These are phyloP conservation scores for Hypoxylon fuscum DNA, from an alignment of 495 filamentous ascomycete species.

Conservation along the genomic window DNA sequence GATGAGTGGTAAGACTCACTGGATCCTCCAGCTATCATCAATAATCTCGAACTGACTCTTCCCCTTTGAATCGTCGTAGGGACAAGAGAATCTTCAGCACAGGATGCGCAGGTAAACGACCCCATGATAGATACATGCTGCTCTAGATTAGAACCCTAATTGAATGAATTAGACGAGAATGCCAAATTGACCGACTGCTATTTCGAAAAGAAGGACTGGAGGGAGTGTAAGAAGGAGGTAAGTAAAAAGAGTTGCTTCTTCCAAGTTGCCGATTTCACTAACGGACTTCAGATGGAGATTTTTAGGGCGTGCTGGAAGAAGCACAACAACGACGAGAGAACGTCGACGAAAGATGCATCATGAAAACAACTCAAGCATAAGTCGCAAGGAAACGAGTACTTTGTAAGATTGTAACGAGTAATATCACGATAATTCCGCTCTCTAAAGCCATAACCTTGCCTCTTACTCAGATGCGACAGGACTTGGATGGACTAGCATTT, in stretches of 20 bases:
- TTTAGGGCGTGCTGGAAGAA: conserved; percentile 94
- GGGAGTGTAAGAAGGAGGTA: conserved; percentile 88
- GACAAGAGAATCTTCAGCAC: conserved; percentile 98
- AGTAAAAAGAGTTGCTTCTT: conserved; percentile 49
- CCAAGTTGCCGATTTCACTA: conserved; percentile 1
- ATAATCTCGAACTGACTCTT: conserved; percentile 16
- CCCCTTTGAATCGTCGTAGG: conserved; percentile 43
- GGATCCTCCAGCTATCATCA: background rate
- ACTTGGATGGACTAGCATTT: background rate
- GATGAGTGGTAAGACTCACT: conserved; percentile 82
- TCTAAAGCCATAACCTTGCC: background rate
- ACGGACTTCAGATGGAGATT: conserved; percentile 77
- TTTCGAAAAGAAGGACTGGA: conserved; percentile 96
- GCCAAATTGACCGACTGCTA: conserved; percentile 93
- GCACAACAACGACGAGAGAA: conserved; percentile 87
- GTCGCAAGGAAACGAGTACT: background rate
- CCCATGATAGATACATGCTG: conserved; percentile 6
- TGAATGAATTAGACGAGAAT: conserved; percentile 73
- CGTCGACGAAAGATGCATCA: conserved; percentile 72
- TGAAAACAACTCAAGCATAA: background rate
- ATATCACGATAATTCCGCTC: conserved; percentile 22
- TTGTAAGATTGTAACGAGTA: conserved; percentile 14
- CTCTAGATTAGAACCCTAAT: conserved; percentile 5
- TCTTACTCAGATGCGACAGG: too few species aligned
- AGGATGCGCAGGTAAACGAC: conserved; percentile 80